These are phyloP conservation scores for Apophysomyces variabilis DNA, from an alignment of 371 early-diverging fungal genomes.

Conservation along the genomic window DNA sequence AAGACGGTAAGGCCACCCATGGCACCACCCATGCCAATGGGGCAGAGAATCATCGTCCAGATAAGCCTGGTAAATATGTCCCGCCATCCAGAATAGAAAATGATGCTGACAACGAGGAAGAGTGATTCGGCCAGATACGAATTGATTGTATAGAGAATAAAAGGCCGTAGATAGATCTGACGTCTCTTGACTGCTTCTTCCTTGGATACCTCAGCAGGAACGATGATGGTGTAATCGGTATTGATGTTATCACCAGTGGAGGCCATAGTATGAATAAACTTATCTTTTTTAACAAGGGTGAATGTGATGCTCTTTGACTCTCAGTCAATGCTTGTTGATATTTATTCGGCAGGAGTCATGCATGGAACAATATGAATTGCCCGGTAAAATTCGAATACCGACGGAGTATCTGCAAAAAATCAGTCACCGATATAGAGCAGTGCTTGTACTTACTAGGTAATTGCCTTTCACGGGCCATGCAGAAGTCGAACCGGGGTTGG, in stretches of 20 bases:
- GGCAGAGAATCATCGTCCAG: conserved; percentile 21
- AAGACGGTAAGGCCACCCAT: conserved; percentile 14
- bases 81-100: conserved; percentile 13
- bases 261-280: neutral
- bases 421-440: no score
- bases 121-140: conserved; percentile 11
- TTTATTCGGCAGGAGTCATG: no score
- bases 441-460: no score
- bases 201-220: conserved; percentile 15
- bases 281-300: no score
- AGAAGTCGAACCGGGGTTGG: no score
- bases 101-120: conserved; percentile 11
- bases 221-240: conserved; percentile 8
- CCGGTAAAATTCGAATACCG: no score
- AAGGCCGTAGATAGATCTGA: conserved; percentile 15
- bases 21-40: conserved; percentile 15
- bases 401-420: no score
- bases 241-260: neutral
- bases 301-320: no score
- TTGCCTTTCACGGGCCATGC: no score
- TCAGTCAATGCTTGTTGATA: no score
- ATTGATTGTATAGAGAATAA: conserved; percentile 16
- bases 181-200: conserved; percentile 17
- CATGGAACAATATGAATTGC: no score
- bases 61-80: conserved; percentile 13